These are phyloP conservation scores for Russula griseocarnosa DNA, from an alignment of 768 basidiomycete genomes.

Conservation along the genomic window DNA sequence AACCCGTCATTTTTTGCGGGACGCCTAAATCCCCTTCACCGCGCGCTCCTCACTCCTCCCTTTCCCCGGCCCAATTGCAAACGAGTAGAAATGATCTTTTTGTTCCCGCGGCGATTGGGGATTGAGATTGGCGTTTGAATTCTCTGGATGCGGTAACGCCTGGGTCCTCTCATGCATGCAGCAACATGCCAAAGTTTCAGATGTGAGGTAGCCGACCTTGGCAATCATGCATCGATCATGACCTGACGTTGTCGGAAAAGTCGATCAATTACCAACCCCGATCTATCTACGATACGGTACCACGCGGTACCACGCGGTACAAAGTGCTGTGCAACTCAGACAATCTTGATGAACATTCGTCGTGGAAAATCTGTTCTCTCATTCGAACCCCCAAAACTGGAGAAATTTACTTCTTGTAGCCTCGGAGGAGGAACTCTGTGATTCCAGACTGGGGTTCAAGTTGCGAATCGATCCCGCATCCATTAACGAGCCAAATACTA, in stretches of 20 bases:
- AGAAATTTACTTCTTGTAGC: background rate
- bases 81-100: background rate
- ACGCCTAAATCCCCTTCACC: background rate
- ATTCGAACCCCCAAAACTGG: background rate
- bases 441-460: background rate
- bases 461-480: background rate
- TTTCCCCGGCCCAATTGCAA: background rate
- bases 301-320: background rate
- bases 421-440: background rate
- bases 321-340: background rate
- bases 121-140: background rate
- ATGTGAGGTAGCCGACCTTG: background rate
- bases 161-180: background rate
- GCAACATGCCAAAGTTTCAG: conserved; percentile 1
- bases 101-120: conserved; percentile 1
- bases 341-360: background rate
- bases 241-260: background rate
- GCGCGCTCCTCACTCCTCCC: background rate
- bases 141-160: background rate
- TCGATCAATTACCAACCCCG: background rate
- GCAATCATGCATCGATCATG: background rate
- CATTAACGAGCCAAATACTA: background rate
- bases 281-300: background rate
- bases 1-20: background rate
- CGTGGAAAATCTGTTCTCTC: background rate